Evolutionary conservation across 2,329 filamentous ascomycete species (phyloP), one percentile per base, ranked within the genome.

Genomic region (Colletotrichum agaves): DNA sequence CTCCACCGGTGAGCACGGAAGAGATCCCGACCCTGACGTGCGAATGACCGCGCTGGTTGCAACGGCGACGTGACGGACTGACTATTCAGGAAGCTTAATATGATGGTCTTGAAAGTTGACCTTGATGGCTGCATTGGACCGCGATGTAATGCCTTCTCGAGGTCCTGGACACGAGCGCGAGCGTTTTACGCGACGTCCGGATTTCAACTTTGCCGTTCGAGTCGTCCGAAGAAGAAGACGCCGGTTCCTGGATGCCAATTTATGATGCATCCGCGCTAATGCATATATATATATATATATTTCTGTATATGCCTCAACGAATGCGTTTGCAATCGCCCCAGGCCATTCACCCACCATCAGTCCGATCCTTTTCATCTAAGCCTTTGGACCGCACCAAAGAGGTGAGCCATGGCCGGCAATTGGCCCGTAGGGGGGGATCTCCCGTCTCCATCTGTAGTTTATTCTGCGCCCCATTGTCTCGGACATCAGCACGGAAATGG

Each of bases 361-460:
- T 17, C 11, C 11, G 41, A 12, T 8, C 21, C 33, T 31, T 27
- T 27, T 59, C 57, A 35, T 46, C 57, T 52, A 15, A 46, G n/a
- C 19, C 35, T 35, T 43, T 23, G 12, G 23, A 55, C 21, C 5
- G 15, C 13, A 17, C n/a, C 6, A 33, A 43, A 15, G 27, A 23
- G 35, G 21, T 15, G 41, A n/a, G 33, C 59, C 19, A 43, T 21
- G 43, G 59, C 12, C 63, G 63, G 59, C 63, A 67, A 39, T 39
- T 57, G 60, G 41, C n/a, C 59, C 43, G 43, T 63, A 39, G 15
- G 60, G 27, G 27, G 60, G 64, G 27, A 53, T 64, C 64, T 55
- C 64, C 64, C 60, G 46, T 41, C 52, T 41, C 60, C 61, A 63
- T 33, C 47, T 52, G 49, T 46, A 61, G 63, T 66, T 37, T 66